These are phyloP conservation scores for Dillenia suffruticosa DNA, from an alignment of 164 flowering plant species.

Conservation along the genomic window DNA sequence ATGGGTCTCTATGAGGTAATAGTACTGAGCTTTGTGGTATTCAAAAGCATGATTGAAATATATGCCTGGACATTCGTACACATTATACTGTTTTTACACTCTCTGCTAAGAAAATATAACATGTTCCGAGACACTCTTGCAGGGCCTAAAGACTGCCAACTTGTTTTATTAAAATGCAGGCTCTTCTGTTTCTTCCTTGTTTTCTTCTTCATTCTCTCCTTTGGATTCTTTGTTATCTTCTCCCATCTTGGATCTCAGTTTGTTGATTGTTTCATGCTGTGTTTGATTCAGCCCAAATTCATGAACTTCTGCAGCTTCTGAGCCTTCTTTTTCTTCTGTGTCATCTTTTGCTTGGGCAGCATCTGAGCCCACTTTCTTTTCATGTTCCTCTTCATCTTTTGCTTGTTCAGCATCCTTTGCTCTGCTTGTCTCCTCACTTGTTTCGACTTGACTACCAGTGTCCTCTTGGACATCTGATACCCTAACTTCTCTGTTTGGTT, in stretches of 20 bases:
- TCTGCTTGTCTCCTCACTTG: not conserved
- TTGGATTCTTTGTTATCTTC: conserved; percentile 3
- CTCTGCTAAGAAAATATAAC: not conserved
- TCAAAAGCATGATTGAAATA: no score
- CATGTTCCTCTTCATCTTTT: conserved; percentile 1
- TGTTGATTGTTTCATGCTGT: conserved; percentile 2
- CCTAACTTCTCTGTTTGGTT: not conserved
- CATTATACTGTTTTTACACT: no score
- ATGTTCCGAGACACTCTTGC: not conserved
- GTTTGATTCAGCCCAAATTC: conserved; percentile 3
- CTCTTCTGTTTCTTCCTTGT: conserved; percentile 17
- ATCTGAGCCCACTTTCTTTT: conserved; percentile 3
- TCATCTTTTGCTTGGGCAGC: conserved; percentile 1
- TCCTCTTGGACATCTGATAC: conserved; percentile 10
- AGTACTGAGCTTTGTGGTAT: no score
- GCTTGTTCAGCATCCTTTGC: not conserved
- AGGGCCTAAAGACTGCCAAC: not conserved
- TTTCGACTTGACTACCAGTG: not conserved
- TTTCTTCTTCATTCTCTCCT: no score
- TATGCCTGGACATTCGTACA: no score
- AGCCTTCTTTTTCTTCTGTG: conserved; percentile 4
- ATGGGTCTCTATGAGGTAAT: no score
- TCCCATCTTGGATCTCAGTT: conserved; percentile 1
- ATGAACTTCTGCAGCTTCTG: conserved; percentile 4
- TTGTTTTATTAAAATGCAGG: conserved; percentile 15